Base-by-base conservation (phyloP, 208 protist species). In the Trypanosoma vivax region DNA sequence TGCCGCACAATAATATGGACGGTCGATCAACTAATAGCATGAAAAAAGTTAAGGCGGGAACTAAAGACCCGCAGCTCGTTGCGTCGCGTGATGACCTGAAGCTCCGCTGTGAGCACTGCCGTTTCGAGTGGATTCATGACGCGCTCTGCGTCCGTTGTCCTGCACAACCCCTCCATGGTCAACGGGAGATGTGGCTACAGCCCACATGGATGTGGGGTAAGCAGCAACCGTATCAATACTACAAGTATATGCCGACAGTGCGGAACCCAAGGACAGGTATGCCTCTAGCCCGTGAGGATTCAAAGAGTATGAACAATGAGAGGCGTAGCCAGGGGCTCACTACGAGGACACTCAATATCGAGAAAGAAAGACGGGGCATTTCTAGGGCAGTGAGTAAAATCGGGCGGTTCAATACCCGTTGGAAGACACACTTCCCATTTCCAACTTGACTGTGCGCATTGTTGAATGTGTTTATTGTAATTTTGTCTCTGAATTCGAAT, bases 251-350 rank as follows among this genome's bases (percentile, higher is more conserved):
- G 70, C 77, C 80, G 0, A 58, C 66, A 25, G 82, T 77, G 28
- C 76, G 74, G 33, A 88, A 89, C 47, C 84, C 84, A 18, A 73
- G 84, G 21, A 92, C 84, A 13, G 52, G 60, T 7, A 86, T 86
- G 79, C 70, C 43, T 0, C 33, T 92, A 16, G 80, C 84, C 0
- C 68, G 84, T 16, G 84, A 92, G 65, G 80, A 84, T 47, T 80
- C 84, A 4, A 82, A 76, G 27, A 64, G 76, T 10, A 92, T 92
- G 84, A 92, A 92, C 63, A 92, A 88, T 52, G 84, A 92, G 63
- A 65, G 80, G 4, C 71, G 84, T 23, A 64, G 54, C 25, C 80
- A 89, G 45, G 84, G 84, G 3, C 56, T 92, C 39, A 65, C 84
- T 10, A 89, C 84, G n/a, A 70, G 74, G 59, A 87, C 71, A 39